phyloP scores from a whole-genome alignment of 768 basidiomycete species.

The Saitozyma podzolica region DNA sequence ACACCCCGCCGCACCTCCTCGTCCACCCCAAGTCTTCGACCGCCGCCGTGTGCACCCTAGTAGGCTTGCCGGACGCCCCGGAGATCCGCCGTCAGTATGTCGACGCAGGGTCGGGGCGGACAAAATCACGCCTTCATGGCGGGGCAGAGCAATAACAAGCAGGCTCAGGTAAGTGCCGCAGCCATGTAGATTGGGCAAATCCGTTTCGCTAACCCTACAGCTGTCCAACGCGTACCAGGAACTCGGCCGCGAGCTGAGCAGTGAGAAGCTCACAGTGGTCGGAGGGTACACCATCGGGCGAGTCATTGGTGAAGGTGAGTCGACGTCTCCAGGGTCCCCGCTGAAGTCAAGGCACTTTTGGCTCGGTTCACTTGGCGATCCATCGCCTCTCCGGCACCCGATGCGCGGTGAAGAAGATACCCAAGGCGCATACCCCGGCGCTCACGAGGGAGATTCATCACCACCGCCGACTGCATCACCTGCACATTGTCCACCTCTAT shows the following conservation, averaged over 20 bases:
- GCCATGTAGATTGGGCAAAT: too few relatives aligned
- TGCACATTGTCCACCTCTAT: slow-evolving; percentile 91
- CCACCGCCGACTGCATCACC: slow-evolving; percentile 93
- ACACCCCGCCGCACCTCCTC: too few relatives aligned
- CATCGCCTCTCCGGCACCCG: slow-evolving; percentile 88
- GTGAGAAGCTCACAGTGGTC: slow-evolving; percentile 81
- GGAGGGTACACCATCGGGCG: slow-evolving; percentile 92
- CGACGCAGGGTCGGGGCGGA: too few relatives aligned
- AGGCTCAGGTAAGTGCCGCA: too few relatives aligned
- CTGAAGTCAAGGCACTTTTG: slow-evolving; percentile 74
- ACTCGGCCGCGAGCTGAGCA: slow-evolving; percentile 92
- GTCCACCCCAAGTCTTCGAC: too few relatives aligned
- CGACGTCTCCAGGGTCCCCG: neutral
- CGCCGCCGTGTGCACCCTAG: too few relatives aligned
- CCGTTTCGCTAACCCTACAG: slow-evolving; percentile 51
- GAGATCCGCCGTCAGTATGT: too few relatives aligned
- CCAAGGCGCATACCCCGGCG: slow-evolving; percentile 81
- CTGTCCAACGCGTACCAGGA: slow-evolving; percentile 96
- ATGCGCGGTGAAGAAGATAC: slow-evolving; percentile 97
- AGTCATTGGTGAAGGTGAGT: slow-evolving; percentile 86
- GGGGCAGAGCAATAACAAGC: too few relatives aligned
- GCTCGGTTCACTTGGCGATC: slow-evolving; percentile 90
- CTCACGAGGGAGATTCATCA: slow-evolving; percentile 98
- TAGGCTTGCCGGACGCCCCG: too few relatives aligned
- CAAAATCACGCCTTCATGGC: too few relatives aligned